Percentiles rank a stretch among this genome's conserved stretches.
phyloP scores from a whole-genome alignment of 179 eudicot genomes.

The Camellia oleifera region DNA sequence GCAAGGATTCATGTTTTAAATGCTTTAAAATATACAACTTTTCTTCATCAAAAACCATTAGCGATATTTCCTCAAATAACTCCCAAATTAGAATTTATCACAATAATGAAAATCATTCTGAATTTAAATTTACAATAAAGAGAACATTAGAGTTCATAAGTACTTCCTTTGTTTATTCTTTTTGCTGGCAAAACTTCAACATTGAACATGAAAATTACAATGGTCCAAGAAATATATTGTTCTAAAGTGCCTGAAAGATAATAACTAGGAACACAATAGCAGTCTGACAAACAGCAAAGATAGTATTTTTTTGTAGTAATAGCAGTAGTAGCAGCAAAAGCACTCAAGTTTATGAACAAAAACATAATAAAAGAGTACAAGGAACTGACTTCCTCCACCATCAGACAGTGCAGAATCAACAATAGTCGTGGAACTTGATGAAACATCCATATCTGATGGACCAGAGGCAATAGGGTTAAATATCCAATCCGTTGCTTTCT shows the following conservation, averaged over 20 bases:
- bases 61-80: too few species aligned
- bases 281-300: neutral
- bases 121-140: too few species aligned
- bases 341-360: slow-evolving; percentile 4
- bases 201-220: neutral
- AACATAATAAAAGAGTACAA: neutral
- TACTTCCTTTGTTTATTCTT: too few species aligned
- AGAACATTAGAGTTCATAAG: too few species aligned
- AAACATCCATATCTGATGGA: slow-evolving; percentile 56
- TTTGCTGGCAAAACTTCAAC: too few species aligned
- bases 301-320: neutral
- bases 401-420: slow-evolving; percentile 68
- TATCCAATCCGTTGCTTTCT: slow-evolving; percentile 98
- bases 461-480: slow-evolving; percentile 57
- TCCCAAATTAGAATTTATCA: too few species aligned
- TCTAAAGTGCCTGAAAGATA: neutral
- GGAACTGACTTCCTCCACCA: slow-evolving; percentile 89
- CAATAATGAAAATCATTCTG: too few species aligned
- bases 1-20: too few species aligned
- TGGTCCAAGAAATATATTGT: neutral
- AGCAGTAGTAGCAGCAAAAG: neutral
- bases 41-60: too few species aligned
- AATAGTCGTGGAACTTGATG: slow-evolving; percentile 43
- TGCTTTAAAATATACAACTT: too few species aligned
- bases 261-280: neutral